A percentile compares a stretch with the other conserved stretches of the same genome.
These are phyloP conservation scores for Solanum ahanhuiri DNA, from an alignment of 257 asterid species.

Conservation along the genomic window DNA sequence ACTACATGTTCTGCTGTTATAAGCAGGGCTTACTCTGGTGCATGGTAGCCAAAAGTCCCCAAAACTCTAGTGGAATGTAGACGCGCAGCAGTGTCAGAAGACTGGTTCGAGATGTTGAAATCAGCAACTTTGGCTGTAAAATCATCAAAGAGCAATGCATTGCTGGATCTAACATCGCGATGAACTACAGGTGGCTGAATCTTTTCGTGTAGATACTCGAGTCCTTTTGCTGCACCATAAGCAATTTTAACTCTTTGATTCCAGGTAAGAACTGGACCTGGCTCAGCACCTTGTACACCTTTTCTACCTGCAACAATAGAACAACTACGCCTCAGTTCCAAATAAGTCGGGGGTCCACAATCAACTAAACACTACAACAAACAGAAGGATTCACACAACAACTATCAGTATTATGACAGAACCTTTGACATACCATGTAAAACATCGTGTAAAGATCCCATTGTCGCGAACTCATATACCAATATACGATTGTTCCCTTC, in stretches of 20 bases:
- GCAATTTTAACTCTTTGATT: conserved; percentile 82
- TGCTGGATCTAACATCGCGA: conserved; percentile 89
- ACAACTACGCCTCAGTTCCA: neutral
- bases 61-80: conserved; percentile 85
- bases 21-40: conserved; percentile 58
- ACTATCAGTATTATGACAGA: neutral
- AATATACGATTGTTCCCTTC: conserved; percentile 54
- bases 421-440: conserved; percentile 48
- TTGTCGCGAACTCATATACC: conserved; percentile 63
- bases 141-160: conserved; percentile 79
- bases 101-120: conserved; percentile 69
- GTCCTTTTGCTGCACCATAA: conserved; percentile 83
- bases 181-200: conserved; percentile 79
- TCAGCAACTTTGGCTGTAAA: conserved; percentile 73
- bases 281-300: conserved; percentile 95
- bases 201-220: conserved; percentile 82
- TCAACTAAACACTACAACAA: neutral
- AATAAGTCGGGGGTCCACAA: neutral
- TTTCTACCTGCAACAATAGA: conserved; percentile 45
- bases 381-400: neutral
- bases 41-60: conserved; percentile 92
- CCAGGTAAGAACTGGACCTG: conserved; percentile 86
- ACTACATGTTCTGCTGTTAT: neutral
- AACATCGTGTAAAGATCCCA: conserved; percentile 83
- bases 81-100: conserved; percentile 91